Evolutionary conservation across 352 stramenopile genomes (phyloP), one percentile per base, ranked within the genome.

Genomic region (Phytophthora idaei): DNA sequence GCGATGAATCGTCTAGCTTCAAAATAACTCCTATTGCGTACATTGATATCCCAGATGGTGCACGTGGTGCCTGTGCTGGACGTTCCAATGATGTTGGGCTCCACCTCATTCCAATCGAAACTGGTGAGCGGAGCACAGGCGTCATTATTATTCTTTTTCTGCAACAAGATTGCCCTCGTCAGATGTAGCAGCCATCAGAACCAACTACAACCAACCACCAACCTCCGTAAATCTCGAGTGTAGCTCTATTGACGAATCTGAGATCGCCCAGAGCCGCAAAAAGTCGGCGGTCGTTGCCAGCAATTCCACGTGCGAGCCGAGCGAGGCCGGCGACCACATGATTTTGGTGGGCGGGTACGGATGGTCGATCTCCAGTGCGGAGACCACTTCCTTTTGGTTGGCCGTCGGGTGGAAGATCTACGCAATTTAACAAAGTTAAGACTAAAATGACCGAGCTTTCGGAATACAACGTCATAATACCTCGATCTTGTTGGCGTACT

Each of bases 31-130:
- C 9, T 31, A 41, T 21, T 42, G 59, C 92, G 67, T 57, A 98
- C 94, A 41, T 94, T 95, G 45, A 99, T 77, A 68, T 99, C 97
- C 97, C 97, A 99, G 60, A 99, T 99, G 12, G 97, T 99, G 81
- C 97, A 99, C 5, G 97, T 99, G 9, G 94, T 99, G 61, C 99
- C 97, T 61, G 99, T 99, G 50, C 85, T 98, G 4, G 87, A 98
- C 7, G 97, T 99, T 15, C 96, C 96, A 29, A 99, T 92, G 42
- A 99, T 95, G 41, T 83, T 96, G 1, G 96, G 89, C 69, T 99
- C 97, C 17, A 89, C 71, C 51, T 99, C 94, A 77, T 98, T 99
- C 98, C 98, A 99, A 77, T 99, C 98, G 71, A 99, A 98, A 15
- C 92, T 98, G 32, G 98, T 99, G 14, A 99, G 77, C 4, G 98